Evolutionary conservation across 306 rosid species (phyloP).

Genomic region (Hylodesmum podocarpum): DNA sequence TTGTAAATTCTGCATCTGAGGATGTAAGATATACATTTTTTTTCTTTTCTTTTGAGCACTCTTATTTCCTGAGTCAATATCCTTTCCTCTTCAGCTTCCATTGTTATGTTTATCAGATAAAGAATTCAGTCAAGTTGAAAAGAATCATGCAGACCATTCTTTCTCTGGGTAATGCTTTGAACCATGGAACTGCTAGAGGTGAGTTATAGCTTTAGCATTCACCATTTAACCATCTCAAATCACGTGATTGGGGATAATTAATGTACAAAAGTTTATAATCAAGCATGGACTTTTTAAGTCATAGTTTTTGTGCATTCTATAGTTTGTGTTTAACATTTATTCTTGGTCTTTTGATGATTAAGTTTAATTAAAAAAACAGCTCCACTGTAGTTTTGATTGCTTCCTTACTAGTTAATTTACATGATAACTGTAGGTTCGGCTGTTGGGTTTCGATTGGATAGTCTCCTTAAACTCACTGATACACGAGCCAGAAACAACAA

Average conservation of each 20-base stretch:
- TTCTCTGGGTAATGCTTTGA: conserved; percentile 94
- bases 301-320: conserved; percentile 1
- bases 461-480: conserved; percentile 94
- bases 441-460: conserved; percentile 95
- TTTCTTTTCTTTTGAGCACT: background rate
- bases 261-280: background rate
- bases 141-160: conserved; percentile 99
- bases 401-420: conserved; percentile 25
- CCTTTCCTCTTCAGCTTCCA: conserved; percentile 23
- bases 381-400: conserved; percentile 9
- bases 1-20: conserved; percentile 77
- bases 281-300: background rate
- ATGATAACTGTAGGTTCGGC: conserved; percentile 71
- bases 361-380: background rate
- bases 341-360: background rate
- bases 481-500: conserved; percentile 87
- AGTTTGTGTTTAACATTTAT: conserved; percentile 10
- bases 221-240: background rate
- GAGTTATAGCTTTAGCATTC: conserved; percentile 35
- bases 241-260: background rate
- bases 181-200: conserved; percentile 99
- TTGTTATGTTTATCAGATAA: conserved; percentile 64
- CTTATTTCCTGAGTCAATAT: background rate
- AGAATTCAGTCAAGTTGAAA: conserved; percentile 89
- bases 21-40: conserved; percentile 53